Evolutionary conservation across 1,284 basidiomycete genomes (phyloP), one percentile per base, ranked within the genome.

Genomic region (Sporisorium sorghi): DNA sequence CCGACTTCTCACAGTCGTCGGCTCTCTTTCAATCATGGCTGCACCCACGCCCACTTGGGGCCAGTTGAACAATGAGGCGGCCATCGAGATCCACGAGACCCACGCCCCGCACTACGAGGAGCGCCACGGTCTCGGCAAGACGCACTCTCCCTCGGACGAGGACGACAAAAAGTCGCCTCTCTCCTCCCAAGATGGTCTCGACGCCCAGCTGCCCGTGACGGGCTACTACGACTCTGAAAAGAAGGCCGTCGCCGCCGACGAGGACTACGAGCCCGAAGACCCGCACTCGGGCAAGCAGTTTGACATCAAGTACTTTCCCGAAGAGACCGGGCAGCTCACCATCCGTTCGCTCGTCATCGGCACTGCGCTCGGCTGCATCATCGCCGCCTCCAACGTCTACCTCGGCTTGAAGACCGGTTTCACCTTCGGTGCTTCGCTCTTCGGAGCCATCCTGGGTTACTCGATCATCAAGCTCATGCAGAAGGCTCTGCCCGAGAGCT

Each of bases 351-450:
- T 90, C 44, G 68, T 90, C 39, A 88, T 90, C 50, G 90, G 90
- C 59, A 88, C 87, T 74, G 64, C 75, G n/a, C 86, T 90, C n/a
- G 90, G 90, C 33, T 87, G 88, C 28, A 76, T 91, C 69, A 87
- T 89, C 26, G 88, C 88, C 44, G 89, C 90, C 15, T 89, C 88
- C 61, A 90, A 90, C 81, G 87, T 91, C 65, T 90, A 91, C 82
- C 88, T 91, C 37, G 89, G 90, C 49, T 83, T 91, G 66, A 91
- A 91, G 86, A 90, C 89, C 1, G 89, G 90, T 33, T 84, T 85
- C 76, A 84, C 89, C 17, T 90, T 90, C 77, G 90, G 88, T 40
- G 88, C 89, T 47, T 88, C 89, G 55, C 85, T 90, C 15, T 90
- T 90, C 74, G 90, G 89, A 66, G 87, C 87, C 78, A 89, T 90